These are phyloP conservation scores for Eustoma russellianum DNA, from an alignment of 257 asterid species.

Conservation along the genomic window DNA sequence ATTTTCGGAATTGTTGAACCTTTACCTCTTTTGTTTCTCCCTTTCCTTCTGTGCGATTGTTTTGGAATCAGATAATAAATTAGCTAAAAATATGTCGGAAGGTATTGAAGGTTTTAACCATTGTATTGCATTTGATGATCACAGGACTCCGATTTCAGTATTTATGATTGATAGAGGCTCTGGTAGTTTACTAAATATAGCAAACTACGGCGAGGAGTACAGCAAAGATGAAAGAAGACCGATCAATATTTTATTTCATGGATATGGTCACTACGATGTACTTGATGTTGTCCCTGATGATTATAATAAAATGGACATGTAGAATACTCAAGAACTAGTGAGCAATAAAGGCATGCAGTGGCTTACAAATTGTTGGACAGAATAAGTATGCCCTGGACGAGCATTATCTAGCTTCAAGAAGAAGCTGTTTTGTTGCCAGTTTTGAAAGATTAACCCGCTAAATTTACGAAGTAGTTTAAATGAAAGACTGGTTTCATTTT, in stretches of 20 bases:
- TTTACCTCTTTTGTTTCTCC: too few species aligned
- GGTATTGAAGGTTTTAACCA: neutral
- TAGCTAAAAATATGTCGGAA: neutral
- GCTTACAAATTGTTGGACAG: constrained; percentile 11
- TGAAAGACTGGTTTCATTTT: constrained; percentile 19
- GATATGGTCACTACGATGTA: constrained; percentile 88
- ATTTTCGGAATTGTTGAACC: neutral
- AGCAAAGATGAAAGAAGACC: constrained; percentile 28
- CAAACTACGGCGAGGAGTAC: constrained; percentile 70
- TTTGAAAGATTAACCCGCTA: neutral
- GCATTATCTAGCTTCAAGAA: neutral
- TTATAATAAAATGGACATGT: constrained; percentile 17
- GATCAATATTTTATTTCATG: constrained; percentile 63
- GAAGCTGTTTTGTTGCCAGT: neutral
- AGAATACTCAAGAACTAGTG: constrained; percentile 6
- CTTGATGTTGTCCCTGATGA: constrained; percentile 29
- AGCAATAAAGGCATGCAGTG: constrained; percentile 6
- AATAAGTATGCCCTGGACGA: constrained; percentile 4
- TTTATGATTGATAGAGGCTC: constrained; percentile 50
- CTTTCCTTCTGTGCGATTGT: neutral
- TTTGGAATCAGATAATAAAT: neutral
- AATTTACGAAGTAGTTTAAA: constrained; percentile 15
- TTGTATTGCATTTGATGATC: constrained; percentile 4
- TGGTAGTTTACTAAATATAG: constrained; percentile 39
- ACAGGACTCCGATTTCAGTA: constrained; percentile 71